Conservation (phyloP, 306 rosid genomes). For the Castanospermum australe region DNA sequence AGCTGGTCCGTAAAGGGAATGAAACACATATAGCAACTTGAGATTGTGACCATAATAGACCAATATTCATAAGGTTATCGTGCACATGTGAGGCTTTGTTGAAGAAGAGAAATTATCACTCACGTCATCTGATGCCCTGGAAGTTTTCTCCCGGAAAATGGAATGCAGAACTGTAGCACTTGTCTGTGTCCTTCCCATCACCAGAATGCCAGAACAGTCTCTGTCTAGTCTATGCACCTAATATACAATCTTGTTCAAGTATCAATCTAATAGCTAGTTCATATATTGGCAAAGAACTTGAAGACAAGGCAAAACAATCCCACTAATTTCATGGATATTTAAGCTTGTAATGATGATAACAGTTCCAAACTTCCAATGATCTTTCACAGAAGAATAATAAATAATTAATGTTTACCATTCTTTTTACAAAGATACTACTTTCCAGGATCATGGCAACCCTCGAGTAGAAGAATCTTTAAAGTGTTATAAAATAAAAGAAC, state of each 20-base stretch:
- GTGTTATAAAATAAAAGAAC: neutral
- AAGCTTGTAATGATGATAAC: neutral
- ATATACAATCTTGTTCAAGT: conserved; percentile 18
- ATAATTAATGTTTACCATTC: neutral
- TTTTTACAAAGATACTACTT: neutral
- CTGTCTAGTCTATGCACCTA: conserved; percentile 91
- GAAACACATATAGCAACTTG: conserved; percentile 18
- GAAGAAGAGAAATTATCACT: conserved; percentile 17
- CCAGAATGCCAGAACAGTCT: conserved; percentile 83
- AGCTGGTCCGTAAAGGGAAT: conserved; percentile 14
- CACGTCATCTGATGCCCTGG: conserved; percentile 64
- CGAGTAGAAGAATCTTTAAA: neutral
- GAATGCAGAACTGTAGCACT: conserved; percentile 78
- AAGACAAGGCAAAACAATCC: conserved; percentile 4
- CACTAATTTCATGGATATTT: neutral
- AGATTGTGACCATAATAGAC: conserved; percentile 1
- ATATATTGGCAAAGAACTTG: neutral
- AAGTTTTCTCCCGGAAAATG: conserved; percentile 82
- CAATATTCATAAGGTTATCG: neutral
- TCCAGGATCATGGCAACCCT: neutral
- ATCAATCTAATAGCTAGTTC: conserved; percentile 3
- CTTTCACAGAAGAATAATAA: neutral
- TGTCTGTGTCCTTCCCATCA: conserved; percentile 88
- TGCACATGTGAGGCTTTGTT: neutral
- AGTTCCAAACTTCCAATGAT: neutral